A percentile compares a stretch with the other conserved stretches of the same genome.
Evolutionary conservation across 768 basidiomycete species (phyloP).

Genomic region (Pulveroboletus sp.): DNA sequence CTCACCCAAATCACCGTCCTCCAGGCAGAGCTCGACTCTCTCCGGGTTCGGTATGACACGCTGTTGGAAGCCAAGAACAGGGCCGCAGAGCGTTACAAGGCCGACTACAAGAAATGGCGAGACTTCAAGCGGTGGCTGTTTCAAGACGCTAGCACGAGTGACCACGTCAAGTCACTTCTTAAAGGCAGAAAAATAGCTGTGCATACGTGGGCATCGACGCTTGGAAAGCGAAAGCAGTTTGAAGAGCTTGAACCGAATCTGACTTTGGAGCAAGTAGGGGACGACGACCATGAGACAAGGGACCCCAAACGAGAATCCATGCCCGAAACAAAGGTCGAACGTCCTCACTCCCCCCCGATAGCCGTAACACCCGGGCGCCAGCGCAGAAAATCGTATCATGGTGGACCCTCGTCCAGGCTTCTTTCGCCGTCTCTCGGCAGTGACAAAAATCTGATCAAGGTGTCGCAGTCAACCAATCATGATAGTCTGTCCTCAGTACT

Average conservation of each 20-base stretch:
- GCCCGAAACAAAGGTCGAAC: background rate
- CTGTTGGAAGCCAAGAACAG: constrained; percentile 41
- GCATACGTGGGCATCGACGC: constrained; percentile 15
- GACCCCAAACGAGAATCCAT: constrained; percentile 3
- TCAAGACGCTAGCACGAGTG: constrained; percentile 29
- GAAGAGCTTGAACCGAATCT: constrained; percentile 19
- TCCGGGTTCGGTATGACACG: constrained; percentile 42
- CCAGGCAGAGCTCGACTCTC: constrained; percentile 30
- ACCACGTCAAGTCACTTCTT: constrained; percentile 24
- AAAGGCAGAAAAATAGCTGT: constrained; percentile 28
- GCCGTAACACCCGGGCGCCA: background rate
- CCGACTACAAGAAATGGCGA: constrained; percentile 52
- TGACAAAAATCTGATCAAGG: constrained; percentile 11
- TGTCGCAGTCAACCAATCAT: background rate
- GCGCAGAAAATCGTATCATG: constrained; percentile 18
- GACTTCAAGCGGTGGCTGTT: constrained; percentile 42
- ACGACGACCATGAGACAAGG: constrained; percentile 6
- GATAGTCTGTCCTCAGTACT: background rate
- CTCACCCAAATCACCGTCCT: constrained; percentile 17
- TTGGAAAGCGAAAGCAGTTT: constrained; percentile 27
- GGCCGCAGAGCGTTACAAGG: constrained; percentile 43
- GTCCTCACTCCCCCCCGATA: background rate
- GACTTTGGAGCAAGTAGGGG: constrained; percentile 2
- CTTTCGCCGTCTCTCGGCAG: constrained; percentile 2
- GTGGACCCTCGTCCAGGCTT: constrained; percentile 5